Conservation (phyloP, 345 rosid genomes). For the Populus euphratica region DNA sequence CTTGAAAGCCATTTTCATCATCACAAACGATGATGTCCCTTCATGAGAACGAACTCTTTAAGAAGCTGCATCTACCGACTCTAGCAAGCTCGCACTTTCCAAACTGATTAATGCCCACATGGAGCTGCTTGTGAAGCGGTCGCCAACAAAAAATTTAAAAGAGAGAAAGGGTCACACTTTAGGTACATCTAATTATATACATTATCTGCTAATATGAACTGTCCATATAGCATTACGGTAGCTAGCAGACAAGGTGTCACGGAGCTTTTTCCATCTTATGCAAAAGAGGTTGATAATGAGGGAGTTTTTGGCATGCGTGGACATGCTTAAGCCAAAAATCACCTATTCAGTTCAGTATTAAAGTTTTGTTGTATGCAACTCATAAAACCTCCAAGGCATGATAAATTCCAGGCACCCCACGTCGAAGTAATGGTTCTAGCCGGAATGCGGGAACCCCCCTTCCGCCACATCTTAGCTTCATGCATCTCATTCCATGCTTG, state of each 20-base stretch:
- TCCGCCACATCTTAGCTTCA: slow-evolving; percentile 63
- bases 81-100: background rate
- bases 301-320: background rate
- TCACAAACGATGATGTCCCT: background rate
- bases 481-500: slow-evolving; percentile 77
- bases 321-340: background rate
- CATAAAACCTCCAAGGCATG: slow-evolving; percentile 48
- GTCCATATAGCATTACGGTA: background rate
- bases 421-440: slow-evolving; percentile 61
- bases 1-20: background rate
- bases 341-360: background rate
- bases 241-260: background rate
- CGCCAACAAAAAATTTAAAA: background rate
- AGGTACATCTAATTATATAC: background rate
- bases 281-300: background rate
- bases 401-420: slow-evolving; percentile 50
- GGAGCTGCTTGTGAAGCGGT: background rate
- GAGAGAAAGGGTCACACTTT: background rate
- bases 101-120: background rate
- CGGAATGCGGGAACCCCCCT: slow-evolving; percentile 57
- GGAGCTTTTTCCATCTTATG: background rate
- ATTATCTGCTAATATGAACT: background rate
- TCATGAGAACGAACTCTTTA: background rate
- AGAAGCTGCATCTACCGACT: background rate
- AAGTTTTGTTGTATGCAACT: slow-evolving; percentile 9